Base-by-base conservation (phyloP, 75 land plant genomes). In the Pinus taeda region DNA sequence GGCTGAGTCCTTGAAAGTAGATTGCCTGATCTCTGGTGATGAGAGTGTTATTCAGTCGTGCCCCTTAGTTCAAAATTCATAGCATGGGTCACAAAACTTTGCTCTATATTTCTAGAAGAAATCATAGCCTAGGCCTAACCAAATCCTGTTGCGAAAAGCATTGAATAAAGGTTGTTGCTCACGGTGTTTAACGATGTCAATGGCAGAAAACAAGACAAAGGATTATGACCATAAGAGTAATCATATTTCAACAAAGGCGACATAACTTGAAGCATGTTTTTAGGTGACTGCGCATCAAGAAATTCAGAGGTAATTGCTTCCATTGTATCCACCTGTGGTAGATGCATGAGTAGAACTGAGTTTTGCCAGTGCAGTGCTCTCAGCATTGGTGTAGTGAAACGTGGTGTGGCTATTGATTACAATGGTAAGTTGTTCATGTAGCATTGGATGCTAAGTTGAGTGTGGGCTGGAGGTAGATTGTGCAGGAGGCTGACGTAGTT, bases 141-240 rank as follows among this genome's bases (percentile, higher is more conserved):
- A 65, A 20, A 65, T 4, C 37, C 82, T 15, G 79, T 57, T 42
- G 74, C 49, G 78, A 81, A 81, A 53, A 81, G 56, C 33, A 63
- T 63, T 14, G 82, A 79, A 30, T 77, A 81, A 76, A 81, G n/a
- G 26, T 80, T 81, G 20, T 79, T 79, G n/a, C 82, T 81, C 20
- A 79, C 79, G 3, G n/a, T 30, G 15, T 30, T 57, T 67, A 79
- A 77, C 11, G 80, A 72, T 37, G 56, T 63, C 66, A 81, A 45
- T 49, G 78, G 79, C 56, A 78, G 15, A 4, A 64, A 15, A 13
- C 67, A n/a, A 65, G 39, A 36, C 33, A 33, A 33, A 17, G 69
- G 37, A 4, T 33, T 65, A 6, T 65, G 39, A 33, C 39, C 39
- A 4, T 29, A 6, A 4, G 69, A 26, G 6, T 65, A 30, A 65